Evolutionary conservation across 371 early-diverging fungal species (phyloP), one percentile per base, ranked within the genome.

Genomic region (Mucor velutinosus): DNA sequence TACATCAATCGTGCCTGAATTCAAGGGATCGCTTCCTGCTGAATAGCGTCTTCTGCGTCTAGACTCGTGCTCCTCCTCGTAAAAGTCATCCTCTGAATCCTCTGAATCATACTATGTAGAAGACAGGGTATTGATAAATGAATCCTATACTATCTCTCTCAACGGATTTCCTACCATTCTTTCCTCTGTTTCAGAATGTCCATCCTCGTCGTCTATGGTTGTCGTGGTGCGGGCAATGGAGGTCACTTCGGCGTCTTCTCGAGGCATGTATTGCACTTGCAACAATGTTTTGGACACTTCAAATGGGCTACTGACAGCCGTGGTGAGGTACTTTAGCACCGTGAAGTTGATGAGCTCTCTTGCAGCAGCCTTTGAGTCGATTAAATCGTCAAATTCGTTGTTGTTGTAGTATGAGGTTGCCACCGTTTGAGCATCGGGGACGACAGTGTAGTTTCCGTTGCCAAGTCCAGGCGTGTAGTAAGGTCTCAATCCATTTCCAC

Each of bases 181-280:
- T 10, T 62, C 53, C 59, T 78, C 72, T 12, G 53, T 66, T 35
- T 77, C 76, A 4, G 73, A 62, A 2, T 62, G 60, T 8, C 62
- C 69, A 33, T 56, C 58, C 5, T 60, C 30, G 7, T 51, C 51
- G 21, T 51, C 21, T 47, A 58, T 30, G 11, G 64, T 62, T 21
- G 60, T 49, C 3, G 60, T 55, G 5, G 55, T 68, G 33, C 47
- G 57, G 5, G 61, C 39, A 43, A 61, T 35, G 35, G 77, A 72
- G 32, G 71, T 45, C 7, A 81, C 62, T 51, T 85, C 74, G 15
- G 68, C 73, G 55, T 76, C 77, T 72, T 84, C 83, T 63, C 79
- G 85, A 57, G 94, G 93, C 67, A 89, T 62, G 65, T 91, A 91
- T 77, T 94, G 94, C n/a, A 93, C 90, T 77, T 94, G 94, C 51